These are phyloP conservation scores for Saccharum officinarum DNA, from an alignment of 176 grass and related monocot species.

Conservation along the genomic window DNA sequence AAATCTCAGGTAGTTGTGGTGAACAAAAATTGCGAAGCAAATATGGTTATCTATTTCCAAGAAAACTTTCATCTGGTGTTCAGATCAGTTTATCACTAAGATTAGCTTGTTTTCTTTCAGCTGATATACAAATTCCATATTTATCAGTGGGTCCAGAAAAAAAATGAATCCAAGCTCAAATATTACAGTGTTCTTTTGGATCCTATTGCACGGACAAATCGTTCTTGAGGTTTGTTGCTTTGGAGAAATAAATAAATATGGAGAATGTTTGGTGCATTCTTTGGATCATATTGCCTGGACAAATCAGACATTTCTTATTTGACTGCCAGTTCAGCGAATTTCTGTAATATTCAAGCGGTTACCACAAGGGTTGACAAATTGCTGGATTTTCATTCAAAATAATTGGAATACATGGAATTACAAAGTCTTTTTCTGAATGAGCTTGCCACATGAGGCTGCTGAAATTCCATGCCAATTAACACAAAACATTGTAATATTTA, in stretches of 20 bases:
- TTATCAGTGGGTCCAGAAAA: neutral
- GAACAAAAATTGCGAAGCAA: slow-evolving; percentile 1
- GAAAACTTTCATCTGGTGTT: neutral
- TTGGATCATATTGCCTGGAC: neutral
- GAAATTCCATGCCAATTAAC: neutral
- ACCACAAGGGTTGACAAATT: neutral
- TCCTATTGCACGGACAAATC: neutral
- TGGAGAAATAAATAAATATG: neutral
- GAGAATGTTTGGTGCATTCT: neutral
- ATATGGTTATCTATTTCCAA: neutral
- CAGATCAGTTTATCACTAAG: neutral
- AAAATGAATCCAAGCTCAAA: neutral
- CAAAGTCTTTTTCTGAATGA: neutral
- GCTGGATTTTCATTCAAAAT: neutral
- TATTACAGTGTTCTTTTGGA: neutral
- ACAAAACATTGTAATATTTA: slow-evolving; percentile 15
- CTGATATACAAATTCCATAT: neutral
- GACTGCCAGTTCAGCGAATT: neutral
- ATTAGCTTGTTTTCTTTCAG: neutral
- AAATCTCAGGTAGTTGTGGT: slow-evolving; percentile 21
- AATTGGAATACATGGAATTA: neutral
- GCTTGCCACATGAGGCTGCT: neutral
- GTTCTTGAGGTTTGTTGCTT: neutral
- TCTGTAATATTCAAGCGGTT: neutral
- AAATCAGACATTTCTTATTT: neutral